These are phyloP conservation scores for Sugiyamaella castrensis DNA, from an alignment of 1,139 yeast species.

Conservation along the genomic window DNA sequence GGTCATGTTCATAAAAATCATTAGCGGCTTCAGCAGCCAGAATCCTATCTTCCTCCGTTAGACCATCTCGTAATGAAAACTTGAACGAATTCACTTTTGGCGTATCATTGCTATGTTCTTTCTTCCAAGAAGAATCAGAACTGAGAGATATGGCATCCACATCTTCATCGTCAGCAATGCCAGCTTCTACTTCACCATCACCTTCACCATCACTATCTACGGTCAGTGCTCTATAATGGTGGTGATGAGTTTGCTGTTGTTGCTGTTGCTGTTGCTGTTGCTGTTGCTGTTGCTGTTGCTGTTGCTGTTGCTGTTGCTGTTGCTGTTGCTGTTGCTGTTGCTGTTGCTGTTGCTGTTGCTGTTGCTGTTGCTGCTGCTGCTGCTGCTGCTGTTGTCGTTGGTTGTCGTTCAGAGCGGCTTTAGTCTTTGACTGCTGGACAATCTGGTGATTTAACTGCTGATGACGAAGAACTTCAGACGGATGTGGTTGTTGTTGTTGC, in stretches of 20 bases:
- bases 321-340: not conserved
- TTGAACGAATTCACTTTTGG: slow-evolving; percentile 12
- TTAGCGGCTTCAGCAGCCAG: not conserved
- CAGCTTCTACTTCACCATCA: slow-evolving; percentile 26
- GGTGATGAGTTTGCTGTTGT: slow-evolving; percentile 8
- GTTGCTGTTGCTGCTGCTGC: not conserved
- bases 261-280: not conserved
- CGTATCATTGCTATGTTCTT: slow-evolving; percentile 20
- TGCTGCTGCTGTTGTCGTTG: too few relatives aligned
- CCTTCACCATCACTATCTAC: slow-evolving; percentile 15
- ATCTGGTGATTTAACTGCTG: slow-evolving; percentile 11
- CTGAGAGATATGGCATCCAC: slow-evolving; percentile 31
- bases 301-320: slow-evolving; percentile 2
- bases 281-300: slow-evolving; percentile 1
- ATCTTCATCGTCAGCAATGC: slow-evolving; percentile 18
- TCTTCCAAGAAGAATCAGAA: slow-evolving; percentile 36
- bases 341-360: slow-evolving; percentile 1
- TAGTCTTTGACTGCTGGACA: slow-evolving; percentile 7
- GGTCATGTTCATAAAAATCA: not conserved
- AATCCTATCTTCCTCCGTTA: slow-evolving; percentile 5
- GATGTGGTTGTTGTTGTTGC: slow-evolving; percentile 4
- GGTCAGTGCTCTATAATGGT: slow-evolving; percentile 15
- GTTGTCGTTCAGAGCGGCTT: not conserved
- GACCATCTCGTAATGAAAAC: slow-evolving; percentile 19
- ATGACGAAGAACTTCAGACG: not conserved